These are phyloP conservation scores for Saposhnikovia divaricata DNA, from an alignment of 129 eudicot species.

Conservation along the genomic window DNA sequence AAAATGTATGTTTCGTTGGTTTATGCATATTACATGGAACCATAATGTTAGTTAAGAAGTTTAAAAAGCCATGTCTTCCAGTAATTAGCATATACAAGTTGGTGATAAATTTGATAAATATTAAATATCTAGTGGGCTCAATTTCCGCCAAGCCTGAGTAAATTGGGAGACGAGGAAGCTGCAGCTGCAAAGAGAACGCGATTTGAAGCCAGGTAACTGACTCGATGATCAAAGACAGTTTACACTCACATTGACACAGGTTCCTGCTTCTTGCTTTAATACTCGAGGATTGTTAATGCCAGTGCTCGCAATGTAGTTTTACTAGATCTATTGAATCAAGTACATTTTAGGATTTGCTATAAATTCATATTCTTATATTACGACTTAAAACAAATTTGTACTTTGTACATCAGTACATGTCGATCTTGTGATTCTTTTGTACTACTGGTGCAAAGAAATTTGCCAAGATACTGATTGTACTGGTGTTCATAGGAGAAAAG, in stretches of 20 bases:
- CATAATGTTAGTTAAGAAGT: background rate
- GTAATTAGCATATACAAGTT: background rate
- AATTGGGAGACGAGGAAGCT: constrained; percentile 27
- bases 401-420: too few relatives aligned
- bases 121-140: constrained; percentile 68
- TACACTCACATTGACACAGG: background rate
- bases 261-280: background rate
- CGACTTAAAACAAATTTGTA: too few relatives aligned
- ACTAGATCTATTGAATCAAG: too few relatives aligned
- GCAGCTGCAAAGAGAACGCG: constrained; percentile 16
- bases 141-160: constrained; percentile 46
- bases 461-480: too few relatives aligned
- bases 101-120: constrained; percentile 7
- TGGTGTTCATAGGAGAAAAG: too few relatives aligned
- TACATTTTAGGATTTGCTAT: too few relatives aligned
- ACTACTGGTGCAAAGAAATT: too few relatives aligned
- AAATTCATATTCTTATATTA: too few relatives aligned
- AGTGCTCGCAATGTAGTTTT: background rate
- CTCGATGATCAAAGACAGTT: constrained; percentile 13
- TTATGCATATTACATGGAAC: background rate
- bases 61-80: background rate
- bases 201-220: constrained; percentile 5
- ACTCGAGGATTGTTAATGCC: background rate
- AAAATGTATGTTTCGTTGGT: constrained; percentile 47
- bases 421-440: background rate